Conservation (phyloP, 2,329 filamentous ascomycete genomes). For the Sphaceloma murrayae region DNA sequence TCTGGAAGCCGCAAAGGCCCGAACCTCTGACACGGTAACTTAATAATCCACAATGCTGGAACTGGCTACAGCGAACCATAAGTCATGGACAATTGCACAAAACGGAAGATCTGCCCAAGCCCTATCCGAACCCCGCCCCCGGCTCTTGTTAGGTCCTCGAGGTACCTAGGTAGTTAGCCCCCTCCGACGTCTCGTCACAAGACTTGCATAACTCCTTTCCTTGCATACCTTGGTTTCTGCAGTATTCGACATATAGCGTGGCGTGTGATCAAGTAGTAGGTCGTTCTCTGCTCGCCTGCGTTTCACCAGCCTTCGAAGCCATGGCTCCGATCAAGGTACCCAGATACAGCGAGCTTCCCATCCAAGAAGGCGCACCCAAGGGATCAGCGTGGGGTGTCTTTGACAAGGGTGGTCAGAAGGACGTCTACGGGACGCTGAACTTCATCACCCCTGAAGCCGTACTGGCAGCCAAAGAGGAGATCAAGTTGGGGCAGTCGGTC, state of each 20-base stretch:
- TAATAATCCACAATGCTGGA: constrained; percentile 53
- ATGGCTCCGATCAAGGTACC: constrained; percentile 6
- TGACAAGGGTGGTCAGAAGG: constrained; percentile 42
- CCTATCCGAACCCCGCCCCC: no score
- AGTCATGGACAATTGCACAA: no score
- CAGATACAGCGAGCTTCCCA: constrained; percentile 3
- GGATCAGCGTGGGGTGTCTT: constrained; percentile 40
- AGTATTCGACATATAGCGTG: no score
- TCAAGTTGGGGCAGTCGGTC: constrained; percentile 35
- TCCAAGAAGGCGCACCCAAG: constrained; percentile 18
- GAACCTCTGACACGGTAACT: constrained; percentile 46
- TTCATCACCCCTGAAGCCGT: constrained; percentile 41
- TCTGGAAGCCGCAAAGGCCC: constrained; percentile 40
- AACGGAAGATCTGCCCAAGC: no score
- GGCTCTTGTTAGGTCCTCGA: no score
- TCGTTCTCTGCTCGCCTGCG: neutral
- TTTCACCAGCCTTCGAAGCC: neutral
- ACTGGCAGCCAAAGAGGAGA: constrained; percentile 35
- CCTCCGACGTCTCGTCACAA: no score
- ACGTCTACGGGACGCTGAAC: constrained; percentile 45
- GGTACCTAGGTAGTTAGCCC: no score
- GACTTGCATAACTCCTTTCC: no score
- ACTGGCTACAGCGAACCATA: constrained; percentile 36
- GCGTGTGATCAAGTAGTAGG: neutral
- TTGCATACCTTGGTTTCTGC: no score